Evolutionary conservation across 768 basidiomycete species (phyloP).

Genomic region (Nidularia pulvinata): DNA sequence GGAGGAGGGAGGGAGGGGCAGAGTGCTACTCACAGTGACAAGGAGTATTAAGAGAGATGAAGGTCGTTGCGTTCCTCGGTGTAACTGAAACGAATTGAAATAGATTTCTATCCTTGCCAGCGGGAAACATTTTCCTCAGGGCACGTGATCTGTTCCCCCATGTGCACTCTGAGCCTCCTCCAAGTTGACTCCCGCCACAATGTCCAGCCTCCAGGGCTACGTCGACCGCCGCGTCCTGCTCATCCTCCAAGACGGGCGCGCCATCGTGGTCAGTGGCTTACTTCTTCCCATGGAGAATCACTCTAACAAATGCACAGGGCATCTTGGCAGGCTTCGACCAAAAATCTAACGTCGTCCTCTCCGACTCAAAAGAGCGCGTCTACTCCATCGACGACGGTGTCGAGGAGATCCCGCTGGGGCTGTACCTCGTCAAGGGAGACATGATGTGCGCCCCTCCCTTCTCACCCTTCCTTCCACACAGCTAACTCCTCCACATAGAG

Average conservation of each 20-base stretch:
- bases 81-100: too few relatives aligned
- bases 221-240: constrained; percentile 92
- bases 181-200: constrained; percentile 16
- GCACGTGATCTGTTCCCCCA: too few relatives aligned
- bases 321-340: constrained; percentile 92
- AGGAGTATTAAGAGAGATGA: too few relatives aligned
- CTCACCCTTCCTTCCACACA: background rate
- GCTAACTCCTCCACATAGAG: constrained; percentile 28
- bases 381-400: constrained; percentile 91
- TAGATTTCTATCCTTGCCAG: too few relatives aligned
- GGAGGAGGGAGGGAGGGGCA: too few relatives aligned
- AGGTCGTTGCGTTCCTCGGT: too few relatives aligned
- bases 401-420: constrained; percentile 90
- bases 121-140: too few relatives aligned
- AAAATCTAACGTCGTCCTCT: constrained; percentile 94
- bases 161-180: too few relatives aligned
- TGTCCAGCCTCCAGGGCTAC: constrained; percentile 92
- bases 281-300: background rate
- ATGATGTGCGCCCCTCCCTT: constrained; percentile 76
- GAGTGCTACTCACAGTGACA: too few relatives aligned
- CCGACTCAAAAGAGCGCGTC: constrained; percentile 91
- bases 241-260: constrained; percentile 94
- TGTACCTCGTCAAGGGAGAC: constrained; percentile 98
- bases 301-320: constrained; percentile 52
- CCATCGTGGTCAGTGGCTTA: constrained; percentile 74